Evolutionary conservation across 1,284 basidiomycete species (phyloP), one percentile per base, ranked within the genome.

Genomic region (Ustilago curta): DNA sequence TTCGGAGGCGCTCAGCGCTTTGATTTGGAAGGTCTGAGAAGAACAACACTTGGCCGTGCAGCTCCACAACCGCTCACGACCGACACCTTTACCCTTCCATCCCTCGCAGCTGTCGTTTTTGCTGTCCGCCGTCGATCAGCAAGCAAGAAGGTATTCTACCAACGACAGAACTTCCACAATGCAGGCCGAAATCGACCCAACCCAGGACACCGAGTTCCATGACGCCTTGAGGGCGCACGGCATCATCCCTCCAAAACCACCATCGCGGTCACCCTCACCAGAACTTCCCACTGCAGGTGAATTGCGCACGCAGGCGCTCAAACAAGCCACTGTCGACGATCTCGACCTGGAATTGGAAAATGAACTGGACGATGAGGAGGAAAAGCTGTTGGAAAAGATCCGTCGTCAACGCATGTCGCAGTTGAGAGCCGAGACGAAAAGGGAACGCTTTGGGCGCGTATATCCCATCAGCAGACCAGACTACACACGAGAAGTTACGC

Each of bases 401-500:
- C 88, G 91, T 18, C 87, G 88, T 72, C 89, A 91, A 81, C 88
- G 92, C 32, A 82, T 95, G 48, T 88, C 87, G 4, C 90, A 92
- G 70, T 89, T 95, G 79, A 88, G 88, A 58, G 87, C 86, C 31
- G 89, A 90, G 62, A 87, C 89, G 65, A 89, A 89, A 78, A 89
- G 87, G 66, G 91, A 90, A 9, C 89, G 91, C 59, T 97, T 95
- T 83, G 95, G 96, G 21, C 87, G 90, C 48, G 90, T 98, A 52
- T 92, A 85, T 85, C 94, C 94, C 2, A 96, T 99, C 70, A 90
- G 90, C 31, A 88, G 96, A 72, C 94, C 95, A 19, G 95, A 97
- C 84, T 99, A 98, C 85, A 96, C 93, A 35, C 88, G 92, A 54
- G 94, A 98, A 82, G 93, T 99, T 18, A 98, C 95, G 0, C 95